phyloP scores from a whole-genome alignment of 257 asterid genomes.

The Solanum sejunctum region DNA sequence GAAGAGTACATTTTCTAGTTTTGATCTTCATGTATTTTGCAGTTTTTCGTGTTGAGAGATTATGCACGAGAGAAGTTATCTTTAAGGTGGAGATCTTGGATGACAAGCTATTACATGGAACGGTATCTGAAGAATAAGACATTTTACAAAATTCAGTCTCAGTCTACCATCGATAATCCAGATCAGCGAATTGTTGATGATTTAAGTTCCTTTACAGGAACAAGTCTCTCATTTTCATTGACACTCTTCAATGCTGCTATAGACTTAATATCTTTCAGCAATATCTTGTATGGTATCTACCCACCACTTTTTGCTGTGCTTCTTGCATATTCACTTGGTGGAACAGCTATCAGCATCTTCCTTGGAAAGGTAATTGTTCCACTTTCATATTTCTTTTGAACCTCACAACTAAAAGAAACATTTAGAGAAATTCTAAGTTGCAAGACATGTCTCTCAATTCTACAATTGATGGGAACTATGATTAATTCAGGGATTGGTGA shows the following conservation, averaged over 20 bases:
- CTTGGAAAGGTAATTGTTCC: constrained; percentile 64
- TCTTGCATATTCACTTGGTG: constrained; percentile 73
- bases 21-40: constrained; percentile 6
- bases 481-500: constrained; percentile 53
- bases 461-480: constrained; percentile 1
- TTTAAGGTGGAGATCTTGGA: constrained; percentile 94
- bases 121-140: constrained; percentile 76
- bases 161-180: constrained; percentile 79
- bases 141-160: constrained; percentile 78
- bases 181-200: constrained; percentile 96
- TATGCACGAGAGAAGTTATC: constrained; percentile 88
- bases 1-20: background rate
- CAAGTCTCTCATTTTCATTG: constrained; percentile 81
- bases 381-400: background rate
- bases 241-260: constrained; percentile 71
- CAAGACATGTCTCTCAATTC: background rate
- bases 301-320: constrained; percentile 84
- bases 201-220: constrained; percentile 82
- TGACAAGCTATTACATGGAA: constrained; percentile 78
- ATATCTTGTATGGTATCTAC: constrained; percentile 72
- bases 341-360: constrained; percentile 77
- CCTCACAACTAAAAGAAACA: background rate
- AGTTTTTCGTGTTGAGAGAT: constrained; percentile 88
- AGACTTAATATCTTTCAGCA: constrained; percentile 91
- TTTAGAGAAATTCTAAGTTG: background rate